Conservation (phyloP, 2,329 filamentous ascomycete species). For the Pyrenophora seminiperda region DNA sequence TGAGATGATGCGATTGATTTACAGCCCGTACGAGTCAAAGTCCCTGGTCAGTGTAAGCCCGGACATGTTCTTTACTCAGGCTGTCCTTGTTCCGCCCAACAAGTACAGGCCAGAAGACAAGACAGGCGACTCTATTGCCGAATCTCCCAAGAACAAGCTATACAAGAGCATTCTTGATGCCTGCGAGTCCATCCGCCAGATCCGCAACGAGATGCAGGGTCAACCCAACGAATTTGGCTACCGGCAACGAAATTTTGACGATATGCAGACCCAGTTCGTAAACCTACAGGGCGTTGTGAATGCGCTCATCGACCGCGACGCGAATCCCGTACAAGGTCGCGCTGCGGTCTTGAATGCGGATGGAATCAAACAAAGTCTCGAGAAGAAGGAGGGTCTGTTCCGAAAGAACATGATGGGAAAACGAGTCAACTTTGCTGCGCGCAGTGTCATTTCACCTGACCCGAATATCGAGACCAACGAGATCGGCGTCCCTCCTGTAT, state of each 20-base stretch:
- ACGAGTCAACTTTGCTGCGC: constrained; percentile 96
- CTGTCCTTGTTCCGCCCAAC: constrained; percentile 88
- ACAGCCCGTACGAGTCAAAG: constrained; percentile 73
- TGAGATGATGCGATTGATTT: constrained; percentile 82
- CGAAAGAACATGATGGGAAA: constrained; percentile 99
- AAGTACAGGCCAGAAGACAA: constrained; percentile 85
- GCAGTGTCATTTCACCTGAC: constrained; percentile 97
- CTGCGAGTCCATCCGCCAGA: constrained; percentile 73
- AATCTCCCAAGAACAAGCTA: constrained; percentile 84
- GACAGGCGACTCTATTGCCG: constrained; percentile 81
- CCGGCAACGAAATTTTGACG: constrained; percentile 67
- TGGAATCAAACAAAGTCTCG: constrained; percentile 95
- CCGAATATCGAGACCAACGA: constrained; percentile 99
- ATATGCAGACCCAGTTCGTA: constrained; percentile 81
- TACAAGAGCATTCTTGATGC: constrained; percentile 83
- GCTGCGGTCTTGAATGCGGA: constrained; percentile 82
- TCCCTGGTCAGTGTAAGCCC: constrained; percentile 63
- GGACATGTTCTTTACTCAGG: constrained; percentile 93
- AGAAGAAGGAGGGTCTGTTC: constrained; percentile 99
- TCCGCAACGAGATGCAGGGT: constrained; percentile 70
- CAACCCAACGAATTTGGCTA: constrained; percentile 47
- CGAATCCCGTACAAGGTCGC: constrained; percentile 79
- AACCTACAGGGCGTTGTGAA: constrained; percentile 89
- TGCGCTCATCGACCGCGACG: constrained; percentile 85
- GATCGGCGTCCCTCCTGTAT: constrained; percentile 97